Evolutionary conservation across 164 flowering plant genomes (phyloP).

Genomic region (Nymphaea thermarum): DNA sequence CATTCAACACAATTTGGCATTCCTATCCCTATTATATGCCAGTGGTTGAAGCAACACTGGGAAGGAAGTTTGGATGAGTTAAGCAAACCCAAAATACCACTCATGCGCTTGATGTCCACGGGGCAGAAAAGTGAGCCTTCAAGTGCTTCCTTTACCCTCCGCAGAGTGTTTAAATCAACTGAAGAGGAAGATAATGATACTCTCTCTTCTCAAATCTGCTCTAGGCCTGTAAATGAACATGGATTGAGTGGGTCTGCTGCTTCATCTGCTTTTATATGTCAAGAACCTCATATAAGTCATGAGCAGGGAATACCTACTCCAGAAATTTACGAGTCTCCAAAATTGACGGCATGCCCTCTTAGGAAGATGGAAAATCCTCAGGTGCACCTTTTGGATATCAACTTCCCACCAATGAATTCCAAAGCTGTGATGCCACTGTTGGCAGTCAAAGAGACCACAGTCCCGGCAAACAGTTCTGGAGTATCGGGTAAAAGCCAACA

Average conservation of each 20-base stretch:
- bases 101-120: constrained; percentile 74
- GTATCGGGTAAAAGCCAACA: constrained; percentile 8
- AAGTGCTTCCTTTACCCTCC: constrained; percentile 68
- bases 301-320: constrained; percentile 83
- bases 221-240: constrained; percentile 28
- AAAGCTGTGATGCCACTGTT: constrained; percentile 20
- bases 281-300: constrained; percentile 14
- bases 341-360: constrained; percentile 42
- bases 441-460: constrained; percentile 2
- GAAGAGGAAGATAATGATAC: constrained; percentile 45
- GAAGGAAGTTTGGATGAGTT: constrained; percentile 92
- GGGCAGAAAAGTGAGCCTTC: constrained; percentile 87
- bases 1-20: constrained; percentile 81
- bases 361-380: constrained; percentile 31
- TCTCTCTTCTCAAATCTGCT: constrained; percentile 37
- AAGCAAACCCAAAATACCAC: constrained; percentile 76
- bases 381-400: constrained; percentile 76
- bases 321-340: constrained; percentile 79
- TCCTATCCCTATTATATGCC: constrained; percentile 81
- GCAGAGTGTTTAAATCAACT: constrained; percentile 66
- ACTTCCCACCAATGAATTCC: constrained; percentile 60
- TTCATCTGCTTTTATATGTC: neutral
- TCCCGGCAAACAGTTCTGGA: neutral
- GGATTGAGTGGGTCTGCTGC: neutral
- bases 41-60: constrained; percentile 98